Evolutionary conservation across 2,329 filamentous ascomycete genomes (phyloP).

Genomic region (Fusarium nanum): DNA sequence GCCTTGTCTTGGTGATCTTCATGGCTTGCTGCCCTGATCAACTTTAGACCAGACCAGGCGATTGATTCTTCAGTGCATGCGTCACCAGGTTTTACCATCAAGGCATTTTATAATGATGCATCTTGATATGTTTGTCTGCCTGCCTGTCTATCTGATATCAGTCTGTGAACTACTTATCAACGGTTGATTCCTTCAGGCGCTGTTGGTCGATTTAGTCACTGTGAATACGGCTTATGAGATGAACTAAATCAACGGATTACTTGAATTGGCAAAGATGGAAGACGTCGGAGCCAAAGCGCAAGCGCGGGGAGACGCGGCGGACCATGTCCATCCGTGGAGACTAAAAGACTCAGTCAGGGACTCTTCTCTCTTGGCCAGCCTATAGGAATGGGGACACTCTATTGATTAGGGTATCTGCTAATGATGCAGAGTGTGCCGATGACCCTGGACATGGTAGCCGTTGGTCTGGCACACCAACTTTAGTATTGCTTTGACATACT

Average conservation of each 20-base stretch:
- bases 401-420: conserved; percentile 28
- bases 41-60: background rate
- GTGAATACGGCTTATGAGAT: background rate
- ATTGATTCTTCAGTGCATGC: conserved; percentile 11
- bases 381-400: conserved; percentile 18
- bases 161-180: background rate
- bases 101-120: background rate
- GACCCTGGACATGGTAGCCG: conserved; percentile 30
- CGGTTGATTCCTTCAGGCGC: background rate
- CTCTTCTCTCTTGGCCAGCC: conserved; percentile 9
- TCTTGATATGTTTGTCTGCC: background rate
- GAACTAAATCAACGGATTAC: conserved; percentile 21
- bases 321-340: conserved; percentile 5
- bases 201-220: background rate
- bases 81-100: conserved; percentile 4
- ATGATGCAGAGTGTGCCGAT: conserved; percentile 10
- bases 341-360: conserved; percentile 1
- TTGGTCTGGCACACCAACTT: conserved; percentile 35
- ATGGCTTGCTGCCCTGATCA: conserved; percentile 8
- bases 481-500: background rate
- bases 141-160: background rate
- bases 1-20: conserved; percentile 33
- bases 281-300: conserved; percentile 1
- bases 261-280: conserved; percentile 14
- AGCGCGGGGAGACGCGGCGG: conserved; percentile 33